phyloP scores from a whole-genome alignment of 2,329 filamentous ascomycete genomes.

The Colletotrichum ledebouriae region DNA sequence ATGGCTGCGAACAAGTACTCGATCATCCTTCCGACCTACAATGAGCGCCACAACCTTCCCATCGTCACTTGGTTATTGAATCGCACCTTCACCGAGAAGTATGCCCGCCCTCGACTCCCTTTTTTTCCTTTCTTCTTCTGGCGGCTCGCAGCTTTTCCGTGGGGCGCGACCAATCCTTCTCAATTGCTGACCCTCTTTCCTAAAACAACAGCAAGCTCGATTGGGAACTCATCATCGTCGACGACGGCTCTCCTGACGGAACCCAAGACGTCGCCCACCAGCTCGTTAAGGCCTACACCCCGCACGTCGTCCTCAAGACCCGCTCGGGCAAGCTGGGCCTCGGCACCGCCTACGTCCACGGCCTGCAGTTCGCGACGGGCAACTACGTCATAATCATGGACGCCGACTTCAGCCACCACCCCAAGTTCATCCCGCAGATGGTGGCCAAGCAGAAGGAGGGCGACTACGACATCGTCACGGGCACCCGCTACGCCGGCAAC shows the following conservation, averaged over 20 bases:
- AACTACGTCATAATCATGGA: conserved; percentile 99
- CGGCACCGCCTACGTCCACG: conserved; percentile 95
- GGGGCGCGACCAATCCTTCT: too few species aligned
- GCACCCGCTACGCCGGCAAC: conserved; percentile 90
- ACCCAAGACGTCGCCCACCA: conserved; percentile 92
- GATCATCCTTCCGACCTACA: conserved; percentile 97
- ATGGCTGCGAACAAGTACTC: conserved; percentile 83
- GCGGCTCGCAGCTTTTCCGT: not conserved
- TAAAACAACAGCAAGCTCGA: conserved; percentile 78
- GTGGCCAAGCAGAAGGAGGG: conserved; percentile 81
- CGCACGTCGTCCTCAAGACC: conserved; percentile 85
- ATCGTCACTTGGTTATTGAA: conserved; percentile 96
- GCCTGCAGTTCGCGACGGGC: conserved; percentile 88
- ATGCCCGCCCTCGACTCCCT: conserved; percentile 50
- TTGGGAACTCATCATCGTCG: conserved; percentile 98
- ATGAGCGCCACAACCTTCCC: conserved; percentile 96
- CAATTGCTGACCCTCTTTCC: too few species aligned
- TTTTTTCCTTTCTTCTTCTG: not conserved
- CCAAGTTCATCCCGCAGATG: conserved; percentile 98
- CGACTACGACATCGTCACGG: conserved; percentile 96
- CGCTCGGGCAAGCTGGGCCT: conserved; percentile 97
- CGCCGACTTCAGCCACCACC: conserved; percentile 98
- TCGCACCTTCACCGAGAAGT: conserved; percentile 92
- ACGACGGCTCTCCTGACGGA: conserved; percentile 97
- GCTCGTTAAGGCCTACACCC: conserved; percentile 86